Evolutionary conservation across 2,329 filamentous ascomycete genomes (phyloP).

Genomic region (Juglanconis juglandina): DNA sequence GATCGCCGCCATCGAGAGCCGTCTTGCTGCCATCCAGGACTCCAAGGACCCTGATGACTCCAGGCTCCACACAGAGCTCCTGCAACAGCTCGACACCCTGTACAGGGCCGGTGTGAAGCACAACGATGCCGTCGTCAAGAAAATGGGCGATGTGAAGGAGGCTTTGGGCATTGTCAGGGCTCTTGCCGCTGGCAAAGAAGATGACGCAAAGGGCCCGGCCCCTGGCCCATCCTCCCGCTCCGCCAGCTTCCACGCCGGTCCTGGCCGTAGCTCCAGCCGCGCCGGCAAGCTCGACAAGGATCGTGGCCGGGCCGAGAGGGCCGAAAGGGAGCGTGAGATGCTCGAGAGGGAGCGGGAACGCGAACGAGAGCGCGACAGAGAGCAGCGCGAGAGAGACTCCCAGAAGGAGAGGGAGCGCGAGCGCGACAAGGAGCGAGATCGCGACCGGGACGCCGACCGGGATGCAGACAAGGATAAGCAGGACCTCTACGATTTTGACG

Average conservation of each 20-base stretch:
- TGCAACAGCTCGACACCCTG: constrained; percentile 26
- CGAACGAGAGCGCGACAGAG: constrained; percentile 19
- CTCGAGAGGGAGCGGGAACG: constrained; percentile 10
- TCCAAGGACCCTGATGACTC: constrained; percentile 31
- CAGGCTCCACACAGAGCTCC: constrained; percentile 23
- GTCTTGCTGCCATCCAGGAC: constrained; percentile 34
- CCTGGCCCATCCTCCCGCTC: constrained; percentile 21
- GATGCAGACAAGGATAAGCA: constrained; percentile 22
- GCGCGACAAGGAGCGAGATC: constrained; percentile 24
- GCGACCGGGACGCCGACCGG: constrained; percentile 33
- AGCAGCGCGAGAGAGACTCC: constrained; percentile 13
- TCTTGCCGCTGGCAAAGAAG: constrained; percentile 39
- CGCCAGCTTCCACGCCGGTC: constrained; percentile 19
- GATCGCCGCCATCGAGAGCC: constrained; percentile 37
- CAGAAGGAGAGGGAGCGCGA: constrained; percentile 22
- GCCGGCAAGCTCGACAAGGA: constrained; percentile 21
- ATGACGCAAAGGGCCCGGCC: constrained; percentile 30
- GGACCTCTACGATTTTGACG: constrained; percentile 43
- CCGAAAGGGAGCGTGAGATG: constrained; percentile 14
- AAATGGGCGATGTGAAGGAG: constrained; percentile 33
- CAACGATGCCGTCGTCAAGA: constrained; percentile 26
- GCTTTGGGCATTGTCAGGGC: constrained; percentile 37
- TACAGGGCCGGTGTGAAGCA: constrained; percentile 31
- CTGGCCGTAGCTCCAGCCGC: constrained; percentile 16
- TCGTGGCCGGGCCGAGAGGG: constrained; percentile 24